These are phyloP conservation scores for Ogataea henricii DNA, from an alignment of 805 yeast genomes.

Conservation along the genomic window DNA sequence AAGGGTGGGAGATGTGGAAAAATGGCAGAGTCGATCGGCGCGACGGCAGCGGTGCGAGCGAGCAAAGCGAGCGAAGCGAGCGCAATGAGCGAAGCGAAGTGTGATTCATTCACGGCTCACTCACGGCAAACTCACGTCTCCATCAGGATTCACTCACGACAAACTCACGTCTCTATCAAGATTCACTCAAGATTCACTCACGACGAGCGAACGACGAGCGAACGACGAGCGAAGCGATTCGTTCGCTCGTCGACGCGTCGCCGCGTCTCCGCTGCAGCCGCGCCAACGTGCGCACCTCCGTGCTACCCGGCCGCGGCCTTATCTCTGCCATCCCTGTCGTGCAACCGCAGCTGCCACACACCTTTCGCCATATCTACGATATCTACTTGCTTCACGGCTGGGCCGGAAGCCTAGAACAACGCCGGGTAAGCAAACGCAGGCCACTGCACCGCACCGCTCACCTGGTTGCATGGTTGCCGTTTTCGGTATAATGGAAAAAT, in stretches of 20 bases:
- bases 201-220: too few species aligned
- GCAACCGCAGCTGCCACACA: background rate
- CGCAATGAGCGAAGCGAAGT: too few species aligned
- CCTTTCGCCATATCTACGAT: background rate
- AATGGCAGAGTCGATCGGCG: background rate
- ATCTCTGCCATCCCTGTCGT: background rate
- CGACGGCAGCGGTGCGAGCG: background rate
- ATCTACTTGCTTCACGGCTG: background rate
- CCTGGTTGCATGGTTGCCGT: background rate
- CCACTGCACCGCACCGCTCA: background rate
- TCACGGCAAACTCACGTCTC: too few species aligned
- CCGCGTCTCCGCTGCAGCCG: background rate
- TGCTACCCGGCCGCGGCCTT: background rate
- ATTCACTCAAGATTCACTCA: too few species aligned
- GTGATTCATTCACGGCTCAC: too few species aligned
- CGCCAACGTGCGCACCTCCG: background rate
- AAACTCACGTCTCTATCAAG: too few species aligned
- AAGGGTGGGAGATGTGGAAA: background rate
- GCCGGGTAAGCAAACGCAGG: constrained; percentile 4
- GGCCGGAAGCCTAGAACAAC: constrained; percentile 4
- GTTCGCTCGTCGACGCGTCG: too few species aligned
- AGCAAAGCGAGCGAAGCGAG: too few species aligned
- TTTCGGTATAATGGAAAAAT: constrained; percentile 1
- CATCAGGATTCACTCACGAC: too few species aligned
- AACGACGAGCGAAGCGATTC: too few species aligned